Base-by-base conservation (phyloP, 75 land plant species). In the Picea sitchensis region DNA sequence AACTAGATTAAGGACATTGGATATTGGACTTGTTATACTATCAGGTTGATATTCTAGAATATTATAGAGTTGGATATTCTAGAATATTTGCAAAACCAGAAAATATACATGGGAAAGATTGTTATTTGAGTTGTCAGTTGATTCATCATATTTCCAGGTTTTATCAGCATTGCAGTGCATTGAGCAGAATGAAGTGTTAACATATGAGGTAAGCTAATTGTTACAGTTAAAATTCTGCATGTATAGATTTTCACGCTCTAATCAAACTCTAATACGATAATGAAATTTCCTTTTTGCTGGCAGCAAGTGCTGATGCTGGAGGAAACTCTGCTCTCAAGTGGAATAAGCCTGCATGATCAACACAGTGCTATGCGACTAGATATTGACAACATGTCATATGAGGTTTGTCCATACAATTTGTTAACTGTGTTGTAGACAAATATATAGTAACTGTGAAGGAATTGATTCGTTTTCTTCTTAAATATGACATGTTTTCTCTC, bases 301-400 rank as follows among this genome's bases (percentile, higher is more conserved):
- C 20, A 61, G 21, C 64, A 61, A 18, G n/a, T 61, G 20, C 21
- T 61, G 21, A 61, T 61, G 20, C 64, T 61, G 64, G 21, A 61
- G 64, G 64, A 61, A 61, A 61, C 64, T 18, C 21, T 61, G 4
- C 21, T n/a, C 64, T 61, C 64, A n/a, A n/a, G 7, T n/a, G 64
- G 21, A 61, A 61, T n/a, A 61, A 61, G n/a, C 21, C 7, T 61
- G 21, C 21, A 61, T 82, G 93, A 91, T 82, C 84, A 84, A 14
- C 87, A 91, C 83, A 78, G 86, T 71, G 89, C 85, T 78, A 77
- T 88, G 91, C 82, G 91, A 8, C 44, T 89, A 82, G 91, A 91
- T 76, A 88, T 91, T 58, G 93, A 91, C 73, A 82, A 87, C 82
- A 91, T 91, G 93, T 83, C 91, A 26, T 91, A 91, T 79, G 93